Conservation (phyloP, 78 protist species). For the Cavenderia fasciculata region DNA sequence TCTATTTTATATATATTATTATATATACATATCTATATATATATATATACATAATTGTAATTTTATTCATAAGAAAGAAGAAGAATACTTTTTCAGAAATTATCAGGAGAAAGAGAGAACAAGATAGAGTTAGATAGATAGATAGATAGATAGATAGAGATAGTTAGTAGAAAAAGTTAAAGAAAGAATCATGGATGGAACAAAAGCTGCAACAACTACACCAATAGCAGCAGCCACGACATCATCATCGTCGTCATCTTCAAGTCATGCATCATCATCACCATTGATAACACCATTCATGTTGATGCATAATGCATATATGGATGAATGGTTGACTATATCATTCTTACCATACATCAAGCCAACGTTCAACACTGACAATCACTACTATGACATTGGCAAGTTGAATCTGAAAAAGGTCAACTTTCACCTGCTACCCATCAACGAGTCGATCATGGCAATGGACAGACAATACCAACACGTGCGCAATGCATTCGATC, state of each 20-base stretch:
- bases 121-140: no score
- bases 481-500: slow-evolving; percentile 1
- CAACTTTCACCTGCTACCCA: slow-evolving; percentile 4
- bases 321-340: slow-evolving; percentile 55
- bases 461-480: slow-evolving; percentile 43
- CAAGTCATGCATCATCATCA: neutral
- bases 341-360: slow-evolving; percentile 38
- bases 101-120: no score
- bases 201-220: neutral
- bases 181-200: neutral
- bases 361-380: slow-evolving; percentile 37
- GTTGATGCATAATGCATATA: slow-evolving; percentile 40
- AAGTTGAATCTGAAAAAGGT: slow-evolving; percentile 27
- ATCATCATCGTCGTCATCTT: neutral
- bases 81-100: no score
- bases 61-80: no score
- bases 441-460: slow-evolving; percentile 9
- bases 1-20: no score
- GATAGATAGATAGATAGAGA: no score
- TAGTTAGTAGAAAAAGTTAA: no score
- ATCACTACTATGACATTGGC: slow-evolving; percentile 26
- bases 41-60: no score
- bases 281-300: neutral
- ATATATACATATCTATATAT: no score
- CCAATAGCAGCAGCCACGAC: neutral